Percentiles rank a stretch among this genome's conserved stretches.
These are phyloP conservation scores for Fusarium buxicola DNA, from an alignment of 2,329 filamentous ascomycete species.

Conservation along the genomic window DNA sequence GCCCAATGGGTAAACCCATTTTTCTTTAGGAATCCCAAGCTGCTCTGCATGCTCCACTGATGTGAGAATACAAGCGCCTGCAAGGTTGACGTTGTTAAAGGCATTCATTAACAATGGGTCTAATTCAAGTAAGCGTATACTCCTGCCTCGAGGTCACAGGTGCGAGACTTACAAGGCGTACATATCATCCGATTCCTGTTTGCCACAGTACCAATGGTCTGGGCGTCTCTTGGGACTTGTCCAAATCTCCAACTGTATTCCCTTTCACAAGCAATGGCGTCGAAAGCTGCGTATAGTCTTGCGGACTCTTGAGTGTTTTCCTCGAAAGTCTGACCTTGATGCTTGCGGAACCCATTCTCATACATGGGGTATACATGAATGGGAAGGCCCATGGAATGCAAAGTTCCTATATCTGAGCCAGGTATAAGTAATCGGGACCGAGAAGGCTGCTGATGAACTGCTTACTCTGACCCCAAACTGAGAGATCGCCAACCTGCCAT, in stretches of 20 bases:
- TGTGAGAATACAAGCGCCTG: conserved; percentile 70
- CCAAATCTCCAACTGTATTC: conserved; percentile 69
- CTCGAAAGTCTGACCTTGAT: conserved; percentile 62
- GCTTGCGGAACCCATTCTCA: conserved; percentile 71
- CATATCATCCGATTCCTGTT: conserved; percentile 75
- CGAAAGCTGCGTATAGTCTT: conserved; percentile 70
- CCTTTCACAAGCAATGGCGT: conserved; percentile 64
- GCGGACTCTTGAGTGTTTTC: conserved; percentile 71
- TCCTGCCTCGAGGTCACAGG: rapidly evolving
- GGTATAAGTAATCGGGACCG: conserved; percentile 8
- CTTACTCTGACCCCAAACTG: conserved; percentile 49
- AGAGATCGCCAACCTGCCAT: conserved; percentile 61
- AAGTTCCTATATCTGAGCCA: conserved; percentile 62
- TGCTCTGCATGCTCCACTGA: conserved; percentile 64
- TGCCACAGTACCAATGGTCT: conserved; percentile 64
- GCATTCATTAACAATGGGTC: conserved; percentile 78
- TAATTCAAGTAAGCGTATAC: conserved; percentile 43
- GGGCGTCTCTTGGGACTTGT: conserved; percentile 55
- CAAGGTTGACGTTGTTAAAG: conserved; percentile 75
- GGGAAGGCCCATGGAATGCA: conserved; percentile 69
- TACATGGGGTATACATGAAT: conserved; percentile 77
- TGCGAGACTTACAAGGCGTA: conserved; percentile 65
- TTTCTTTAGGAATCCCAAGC: conserved; percentile 64
- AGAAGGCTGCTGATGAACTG: rapidly evolving
- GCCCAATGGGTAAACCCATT: conserved; percentile 73